These are phyloP conservation scores for Yarrowia keelungensis DNA, from an alignment of 805 yeast genomes.

Conservation along the genomic window DNA sequence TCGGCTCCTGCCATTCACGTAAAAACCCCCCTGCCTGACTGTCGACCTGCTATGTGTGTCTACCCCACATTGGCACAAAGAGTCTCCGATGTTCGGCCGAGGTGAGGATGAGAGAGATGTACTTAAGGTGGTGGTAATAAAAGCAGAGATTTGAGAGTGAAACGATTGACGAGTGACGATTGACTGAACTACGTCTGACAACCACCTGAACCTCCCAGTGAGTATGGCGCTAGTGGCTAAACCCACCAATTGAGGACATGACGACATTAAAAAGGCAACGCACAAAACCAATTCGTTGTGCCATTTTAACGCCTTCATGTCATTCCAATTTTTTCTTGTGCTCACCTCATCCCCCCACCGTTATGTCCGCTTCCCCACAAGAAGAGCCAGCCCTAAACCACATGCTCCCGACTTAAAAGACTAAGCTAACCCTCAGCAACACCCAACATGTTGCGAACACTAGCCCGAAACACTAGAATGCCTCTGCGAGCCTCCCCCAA, in stretches of 20 bases:
- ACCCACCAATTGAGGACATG: too few relatives aligned
- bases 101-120: neutral
- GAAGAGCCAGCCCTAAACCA: conserved; percentile 1
- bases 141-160: too few relatives aligned
- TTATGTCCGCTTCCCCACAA: neutral
- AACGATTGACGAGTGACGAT: too few relatives aligned
- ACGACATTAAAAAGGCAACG: too few relatives aligned
- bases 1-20: too few relatives aligned
- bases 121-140: neutral
- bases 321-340: too few relatives aligned
- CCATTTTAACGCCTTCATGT: too few relatives aligned
- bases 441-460: conserved; percentile 38
- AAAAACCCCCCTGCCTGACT: neutral
- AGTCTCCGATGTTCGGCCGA: conserved; percentile 27
- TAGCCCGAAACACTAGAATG: conserved; percentile 44
- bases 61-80: conserved; percentile 17
- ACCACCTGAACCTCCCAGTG: too few relatives aligned
- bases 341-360: too few relatives aligned
- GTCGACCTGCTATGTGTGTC: neutral
- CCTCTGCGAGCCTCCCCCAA: conserved; percentile 50
- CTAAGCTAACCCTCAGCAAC: conserved; percentile 26
- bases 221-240: too few relatives aligned
- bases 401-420: neutral
- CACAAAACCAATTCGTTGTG: too few relatives aligned
- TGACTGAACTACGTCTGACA: too few relatives aligned